phyloP scores from a whole-genome alignment of 345 rosid species.

The Populus ilicifolia region DNA sequence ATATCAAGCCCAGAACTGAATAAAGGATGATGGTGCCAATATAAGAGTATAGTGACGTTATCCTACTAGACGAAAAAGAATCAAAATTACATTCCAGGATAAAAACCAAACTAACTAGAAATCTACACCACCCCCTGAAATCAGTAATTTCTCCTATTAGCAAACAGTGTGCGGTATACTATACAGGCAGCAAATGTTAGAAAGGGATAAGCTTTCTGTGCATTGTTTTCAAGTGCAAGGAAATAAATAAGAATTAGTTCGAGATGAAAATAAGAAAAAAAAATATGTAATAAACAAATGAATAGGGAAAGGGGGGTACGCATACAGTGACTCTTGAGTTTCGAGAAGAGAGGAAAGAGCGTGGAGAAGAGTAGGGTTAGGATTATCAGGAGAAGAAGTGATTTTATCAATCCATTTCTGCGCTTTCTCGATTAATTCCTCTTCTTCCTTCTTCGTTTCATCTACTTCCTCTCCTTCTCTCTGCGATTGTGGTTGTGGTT shows the following conservation, averaged over 20 bases:
- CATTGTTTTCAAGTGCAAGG: too few relatives aligned
- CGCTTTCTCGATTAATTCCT: slow-evolving; percentile 65
- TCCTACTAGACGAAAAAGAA: too few relatives aligned
- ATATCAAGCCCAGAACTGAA: too few relatives aligned
- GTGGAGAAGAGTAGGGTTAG: slow-evolving; percentile 68
- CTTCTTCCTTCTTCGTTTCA: slow-evolving; percentile 42
- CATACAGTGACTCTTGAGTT: slow-evolving; percentile 75
- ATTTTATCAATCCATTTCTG: slow-evolving; percentile 72
- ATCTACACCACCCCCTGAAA: too few relatives aligned
- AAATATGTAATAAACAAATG: background rate
- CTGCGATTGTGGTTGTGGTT: background rate
- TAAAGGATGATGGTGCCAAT: too few relatives aligned
- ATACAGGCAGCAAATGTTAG: too few relatives aligned
- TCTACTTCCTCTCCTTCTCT: slow-evolving; percentile 37
- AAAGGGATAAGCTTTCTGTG: too few relatives aligned
- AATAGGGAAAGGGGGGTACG: slow-evolving; percentile 1
- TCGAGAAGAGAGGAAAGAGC: slow-evolving; percentile 81
- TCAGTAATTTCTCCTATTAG: too few relatives aligned
- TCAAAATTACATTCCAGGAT: too few relatives aligned
- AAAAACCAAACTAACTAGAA: too few relatives aligned
- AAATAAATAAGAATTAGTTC: background rate
- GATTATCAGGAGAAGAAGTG: slow-evolving; percentile 69
- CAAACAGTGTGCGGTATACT: too few relatives aligned
- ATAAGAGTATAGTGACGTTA: too few relatives aligned
- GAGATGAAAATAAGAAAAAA: background rate